Percentiles rank a stretch among this genome's conserved stretches.
These are phyloP conservation scores for Ensete glaucum DNA, from an alignment of 176 grass and related monocot species.

Conservation along the genomic window DNA sequence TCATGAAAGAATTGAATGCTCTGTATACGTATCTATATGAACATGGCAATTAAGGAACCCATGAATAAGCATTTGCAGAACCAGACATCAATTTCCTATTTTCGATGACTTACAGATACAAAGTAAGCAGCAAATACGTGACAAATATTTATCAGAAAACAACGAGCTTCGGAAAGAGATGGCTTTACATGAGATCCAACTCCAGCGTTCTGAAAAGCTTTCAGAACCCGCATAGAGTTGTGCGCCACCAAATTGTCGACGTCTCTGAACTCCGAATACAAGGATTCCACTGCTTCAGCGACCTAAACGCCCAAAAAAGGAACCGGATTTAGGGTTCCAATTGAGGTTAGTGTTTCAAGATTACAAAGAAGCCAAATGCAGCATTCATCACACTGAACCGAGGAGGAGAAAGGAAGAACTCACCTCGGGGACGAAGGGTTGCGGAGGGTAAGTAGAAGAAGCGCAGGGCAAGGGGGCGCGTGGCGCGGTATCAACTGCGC, in stretches of 20 bases:
- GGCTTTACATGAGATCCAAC: constrained; percentile 60
- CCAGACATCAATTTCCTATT: background rate
- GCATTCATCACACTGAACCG: background rate
- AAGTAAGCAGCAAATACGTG: background rate
- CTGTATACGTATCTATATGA: background rate
- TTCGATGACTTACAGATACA: background rate
- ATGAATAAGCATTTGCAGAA: constrained; percentile 3
- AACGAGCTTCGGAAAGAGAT: background rate
- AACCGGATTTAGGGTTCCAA: background rate
- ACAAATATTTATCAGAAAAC: background rate
- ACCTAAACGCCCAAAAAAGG: constrained; percentile 26
- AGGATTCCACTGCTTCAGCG: constrained; percentile 52
- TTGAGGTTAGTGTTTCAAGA: background rate
- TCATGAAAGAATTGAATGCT: background rate
- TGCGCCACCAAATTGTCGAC: constrained; percentile 54
- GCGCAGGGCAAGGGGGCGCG: constrained; percentile 13
- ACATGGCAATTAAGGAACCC: background rate
- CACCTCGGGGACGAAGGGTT: constrained; percentile 32
- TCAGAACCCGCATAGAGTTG: constrained; percentile 70
- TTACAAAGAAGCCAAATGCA: background rate
- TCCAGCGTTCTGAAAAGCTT: constrained; percentile 51
- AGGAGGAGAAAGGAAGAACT: background rate
- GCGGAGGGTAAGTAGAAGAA: constrained; percentile 12
- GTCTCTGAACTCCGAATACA: constrained; percentile 50
- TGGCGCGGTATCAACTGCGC: background rate